Evolutionary conservation across 2,329 filamentous ascomycete species (phyloP).

Genomic region (Penicillium sp.): DNA sequence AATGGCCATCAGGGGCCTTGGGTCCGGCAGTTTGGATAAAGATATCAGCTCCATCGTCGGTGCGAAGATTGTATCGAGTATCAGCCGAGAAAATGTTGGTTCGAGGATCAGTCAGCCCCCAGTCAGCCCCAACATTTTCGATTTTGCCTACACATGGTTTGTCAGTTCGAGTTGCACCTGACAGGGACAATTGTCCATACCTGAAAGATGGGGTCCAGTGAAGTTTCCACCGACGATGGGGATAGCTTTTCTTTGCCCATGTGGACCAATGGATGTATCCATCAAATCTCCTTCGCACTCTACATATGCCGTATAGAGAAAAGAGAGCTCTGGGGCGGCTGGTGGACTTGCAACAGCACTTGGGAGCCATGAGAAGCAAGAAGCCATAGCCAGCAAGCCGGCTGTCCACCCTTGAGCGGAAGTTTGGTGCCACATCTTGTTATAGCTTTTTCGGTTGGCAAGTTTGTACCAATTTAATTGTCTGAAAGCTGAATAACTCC

Average conservation of each 20-base stretch:
- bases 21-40: constrained; percentile 26
- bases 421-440: not conserved
- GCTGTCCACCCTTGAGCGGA: not conserved
- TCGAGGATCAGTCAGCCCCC: constrained; percentile 25
- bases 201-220: constrained; percentile 24
- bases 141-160: constrained; percentile 18
- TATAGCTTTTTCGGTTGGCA: not conserved
- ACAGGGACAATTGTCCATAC: not conserved
- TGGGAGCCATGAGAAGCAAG: not conserved
- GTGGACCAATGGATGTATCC: constrained; percentile 15
- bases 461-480: not conserved
- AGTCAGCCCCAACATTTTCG: constrained; percentile 29
- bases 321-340: constrained; percentile 14
- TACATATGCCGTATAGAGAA: constrained; percentile 28
- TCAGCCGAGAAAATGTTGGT: constrained; percentile 29
- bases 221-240: constrained; percentile 33
- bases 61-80: constrained; percentile 31
- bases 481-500: not conserved
- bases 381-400: not conserved
- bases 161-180: not conserved
- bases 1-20: constrained; percentile 16
- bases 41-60: constrained; percentile 27
- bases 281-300: constrained; percentile 24
- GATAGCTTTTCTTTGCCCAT: constrained; percentile 25
- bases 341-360: not conserved